Conservation (phyloP, 768 basidiomycete species). For the Suillus brevipes region DNA sequence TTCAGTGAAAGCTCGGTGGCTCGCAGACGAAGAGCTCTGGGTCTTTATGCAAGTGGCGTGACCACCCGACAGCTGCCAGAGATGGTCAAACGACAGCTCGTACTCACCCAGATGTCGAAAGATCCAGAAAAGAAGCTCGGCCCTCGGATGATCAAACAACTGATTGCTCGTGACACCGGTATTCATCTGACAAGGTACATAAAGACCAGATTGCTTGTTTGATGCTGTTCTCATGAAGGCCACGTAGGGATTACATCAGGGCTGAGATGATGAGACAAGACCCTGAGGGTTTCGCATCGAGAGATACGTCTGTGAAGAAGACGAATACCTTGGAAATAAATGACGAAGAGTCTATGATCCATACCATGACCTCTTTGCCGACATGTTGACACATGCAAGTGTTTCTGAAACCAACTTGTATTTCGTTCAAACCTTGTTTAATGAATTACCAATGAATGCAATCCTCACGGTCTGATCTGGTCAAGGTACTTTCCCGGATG, state of each 20-base stretch:
- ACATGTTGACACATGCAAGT: neutral
- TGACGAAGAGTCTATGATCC: neutral
- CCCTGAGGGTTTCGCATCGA: constrained; percentile 14
- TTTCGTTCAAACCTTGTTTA: neutral
- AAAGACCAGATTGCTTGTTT: neutral
- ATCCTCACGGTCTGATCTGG: neutral
- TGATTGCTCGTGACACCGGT: constrained; percentile 32
- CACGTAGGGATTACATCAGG: constrained; percentile 16
- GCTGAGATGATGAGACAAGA: constrained; percentile 15
- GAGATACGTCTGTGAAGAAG: constrained; percentile 14
- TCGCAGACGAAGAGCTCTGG: constrained; percentile 28
- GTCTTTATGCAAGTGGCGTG: constrained; percentile 29
- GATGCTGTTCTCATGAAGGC: neutral
- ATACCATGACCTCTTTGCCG: neutral
- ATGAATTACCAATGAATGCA: neutral
- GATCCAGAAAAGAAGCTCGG: constrained; percentile 33
- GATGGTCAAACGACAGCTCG: constrained; percentile 31
- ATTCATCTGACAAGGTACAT: constrained; percentile 33
- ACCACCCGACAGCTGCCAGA: constrained; percentile 32
- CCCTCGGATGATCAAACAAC: constrained; percentile 28
- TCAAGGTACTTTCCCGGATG: neutral
- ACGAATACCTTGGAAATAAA: neutral
- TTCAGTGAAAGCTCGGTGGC: constrained; percentile 31
- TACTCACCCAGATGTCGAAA: constrained; percentile 36
- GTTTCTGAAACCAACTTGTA: neutral